Conservation (phyloP, 495 filamentous ascomycete genomes). For the Aspergillus ellipticus region DNA sequence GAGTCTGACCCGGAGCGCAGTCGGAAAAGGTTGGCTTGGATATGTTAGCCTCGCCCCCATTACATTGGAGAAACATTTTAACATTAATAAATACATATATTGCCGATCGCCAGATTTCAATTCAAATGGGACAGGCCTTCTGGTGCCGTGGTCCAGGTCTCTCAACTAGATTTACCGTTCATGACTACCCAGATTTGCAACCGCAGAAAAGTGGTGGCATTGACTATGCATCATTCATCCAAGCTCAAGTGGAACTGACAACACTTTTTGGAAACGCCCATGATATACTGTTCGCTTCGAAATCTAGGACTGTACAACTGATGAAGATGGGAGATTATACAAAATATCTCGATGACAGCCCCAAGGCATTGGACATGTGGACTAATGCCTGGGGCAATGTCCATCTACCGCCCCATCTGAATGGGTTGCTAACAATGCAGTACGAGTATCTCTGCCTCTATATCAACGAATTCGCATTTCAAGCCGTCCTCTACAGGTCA, state of each 20-base stretch:
- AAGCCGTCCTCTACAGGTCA: neutral
- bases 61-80: too few relatives aligned
- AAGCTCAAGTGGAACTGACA: conserved; percentile 14
- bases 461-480: conserved; percentile 7
- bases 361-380: conserved; percentile 8
- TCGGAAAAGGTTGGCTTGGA: conserved; percentile 13
- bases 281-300: conserved; percentile 15
- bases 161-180: conserved; percentile 6
- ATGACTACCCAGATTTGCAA: conserved; percentile 13
- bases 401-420: neutral
- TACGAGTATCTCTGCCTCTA: conserved; percentile 9
- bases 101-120: conserved; percentile 16
- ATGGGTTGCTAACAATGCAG: conserved; percentile 1
- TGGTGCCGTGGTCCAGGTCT: conserved; percentile 15
- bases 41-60: too few relatives aligned
- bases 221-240: conserved; percentile 7
- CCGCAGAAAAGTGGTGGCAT: neutral
- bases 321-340: conserved; percentile 12
- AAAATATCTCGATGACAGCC: conserved; percentile 13
- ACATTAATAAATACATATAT: conserved; percentile 15
- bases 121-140: conserved; percentile 17
- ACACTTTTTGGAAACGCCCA: conserved; percentile 10
- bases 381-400: conserved; percentile 4
- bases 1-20: neutral
- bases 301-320: conserved; percentile 8